phyloP scores from a whole-genome alignment of 257 asterid genomes.

The Salvia splendens region DNA sequence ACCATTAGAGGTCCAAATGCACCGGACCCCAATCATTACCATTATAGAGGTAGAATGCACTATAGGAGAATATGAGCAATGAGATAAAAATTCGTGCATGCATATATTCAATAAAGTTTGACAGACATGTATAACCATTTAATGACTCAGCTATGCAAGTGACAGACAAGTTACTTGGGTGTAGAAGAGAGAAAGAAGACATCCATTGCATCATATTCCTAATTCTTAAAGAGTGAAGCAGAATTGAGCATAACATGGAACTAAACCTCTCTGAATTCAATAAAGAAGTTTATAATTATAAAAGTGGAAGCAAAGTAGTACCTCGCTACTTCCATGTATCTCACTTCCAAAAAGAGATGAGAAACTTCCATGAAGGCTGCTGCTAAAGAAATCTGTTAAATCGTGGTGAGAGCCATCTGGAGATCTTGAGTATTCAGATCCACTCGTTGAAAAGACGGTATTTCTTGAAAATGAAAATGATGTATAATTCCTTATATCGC shows the following conservation, averaged over 20 bases:
- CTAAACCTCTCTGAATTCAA: neutral
- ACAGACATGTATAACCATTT: neutral
- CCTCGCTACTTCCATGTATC: conserved; percentile 53
- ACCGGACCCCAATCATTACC: conserved; percentile 25
- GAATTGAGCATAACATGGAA: neutral
- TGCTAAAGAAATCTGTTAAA: conserved; percentile 46
- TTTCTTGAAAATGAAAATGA: conserved; percentile 53
- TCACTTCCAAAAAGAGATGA: conserved; percentile 41
- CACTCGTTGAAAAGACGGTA: conserved; percentile 44
- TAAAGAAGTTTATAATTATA: neutral
- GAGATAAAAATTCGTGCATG: neutral
- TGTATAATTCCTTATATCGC: conserved; percentile 54
- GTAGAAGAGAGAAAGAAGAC: neutral
- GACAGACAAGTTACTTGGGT: neutral
- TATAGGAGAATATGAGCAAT: neutral
- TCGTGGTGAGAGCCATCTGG: conserved; percentile 58
- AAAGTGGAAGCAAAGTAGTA: conserved; percentile 21
- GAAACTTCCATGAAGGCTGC: conserved; percentile 49
- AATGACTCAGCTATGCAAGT: conserved; percentile 3
- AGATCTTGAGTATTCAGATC: conserved; percentile 45
- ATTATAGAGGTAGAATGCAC: conserved; percentile 13
- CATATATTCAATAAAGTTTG: neutral
- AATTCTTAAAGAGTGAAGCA: conserved; percentile 4
- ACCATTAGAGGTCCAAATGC: neutral
- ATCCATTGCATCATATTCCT: neutral